Evolutionary conservation across 768 basidiomycete genomes (phyloP).

Genomic region (Xanthoconium stramineum): DNA sequence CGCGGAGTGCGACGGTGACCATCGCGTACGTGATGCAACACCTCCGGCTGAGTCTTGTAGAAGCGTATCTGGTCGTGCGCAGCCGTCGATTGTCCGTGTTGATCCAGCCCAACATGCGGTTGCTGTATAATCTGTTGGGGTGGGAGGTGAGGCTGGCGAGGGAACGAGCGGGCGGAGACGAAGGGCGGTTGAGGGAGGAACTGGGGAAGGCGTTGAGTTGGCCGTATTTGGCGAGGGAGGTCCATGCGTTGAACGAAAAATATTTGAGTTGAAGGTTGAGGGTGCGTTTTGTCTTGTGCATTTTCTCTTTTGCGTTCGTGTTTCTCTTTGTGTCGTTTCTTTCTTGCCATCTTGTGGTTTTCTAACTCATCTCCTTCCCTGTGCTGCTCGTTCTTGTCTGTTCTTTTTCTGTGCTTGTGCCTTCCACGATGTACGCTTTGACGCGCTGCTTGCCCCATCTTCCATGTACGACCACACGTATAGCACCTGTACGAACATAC

Average conservation of each 20-base stretch:
- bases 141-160: constrained; percentile 94
- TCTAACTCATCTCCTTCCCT: too few relatives aligned
- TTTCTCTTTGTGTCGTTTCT: not conserved
- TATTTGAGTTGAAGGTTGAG: constrained; percentile 47
- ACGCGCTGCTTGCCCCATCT: not conserved
- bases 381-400: not conserved
- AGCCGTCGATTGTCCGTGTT: constrained; percentile 85
- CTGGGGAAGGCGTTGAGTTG: constrained; percentile 71
- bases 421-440: not conserved
- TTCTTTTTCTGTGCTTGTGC: not conserved
- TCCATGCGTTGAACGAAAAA: constrained; percentile 83
- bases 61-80: constrained; percentile 91
- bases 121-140: constrained; percentile 90
- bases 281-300: not conserved
- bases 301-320: too few relatives aligned
- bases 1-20: constrained; percentile 88
- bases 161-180: constrained; percentile 57
- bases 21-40: constrained; percentile 99
- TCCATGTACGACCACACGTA: not conserved
- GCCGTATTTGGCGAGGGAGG: constrained; percentile 83
- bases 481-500: too few relatives aligned
- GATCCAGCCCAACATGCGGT: constrained; percentile 94
- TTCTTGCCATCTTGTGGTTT: not conserved
- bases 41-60: constrained; percentile 77
- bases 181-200: constrained; percentile 50